A percentile compares a stretch with the other conserved stretches of the same genome.
Conservation (phyloP, 139 green algal species). For the Closterium sp. region DNA sequence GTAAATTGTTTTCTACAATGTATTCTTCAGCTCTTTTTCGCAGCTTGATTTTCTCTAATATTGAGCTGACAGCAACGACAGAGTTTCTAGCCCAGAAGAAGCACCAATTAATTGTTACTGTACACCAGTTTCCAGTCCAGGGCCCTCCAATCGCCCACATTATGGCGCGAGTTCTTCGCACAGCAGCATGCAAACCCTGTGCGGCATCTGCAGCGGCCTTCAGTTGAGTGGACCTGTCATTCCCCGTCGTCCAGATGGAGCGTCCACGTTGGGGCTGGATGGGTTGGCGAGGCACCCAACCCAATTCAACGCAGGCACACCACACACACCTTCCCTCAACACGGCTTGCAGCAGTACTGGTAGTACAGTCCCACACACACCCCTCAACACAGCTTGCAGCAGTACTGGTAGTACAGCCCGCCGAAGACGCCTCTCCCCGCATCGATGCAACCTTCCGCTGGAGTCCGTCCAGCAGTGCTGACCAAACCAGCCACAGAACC, state of each 20-base stretch:
- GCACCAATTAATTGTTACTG: background rate
- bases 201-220: background rate
- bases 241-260: background rate
- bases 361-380: background rate
- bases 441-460: no score
- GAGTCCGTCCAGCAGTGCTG: no score
- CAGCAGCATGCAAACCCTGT: background rate
- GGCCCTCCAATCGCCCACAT: background rate
- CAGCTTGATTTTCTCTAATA: background rate
- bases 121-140: background rate
- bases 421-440: no score
- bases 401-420: no score
- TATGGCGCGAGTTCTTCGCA: background rate
- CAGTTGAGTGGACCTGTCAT: background rate
- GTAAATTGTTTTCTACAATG: no score
- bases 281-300: background rate
- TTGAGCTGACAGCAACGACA: background rate
- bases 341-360: no score
- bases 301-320: background rate
- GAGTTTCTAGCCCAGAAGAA: no score
- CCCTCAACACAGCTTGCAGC: background rate
- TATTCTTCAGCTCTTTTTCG: no score
- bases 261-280: background rate
- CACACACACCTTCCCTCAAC: background rate
- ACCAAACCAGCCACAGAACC: no score